Percentiles rank a stretch among this genome's conserved stretches.
phyloP scores from a whole-genome alignment of 805 yeast genomes.

The Kuraishia molischiana region DNA sequence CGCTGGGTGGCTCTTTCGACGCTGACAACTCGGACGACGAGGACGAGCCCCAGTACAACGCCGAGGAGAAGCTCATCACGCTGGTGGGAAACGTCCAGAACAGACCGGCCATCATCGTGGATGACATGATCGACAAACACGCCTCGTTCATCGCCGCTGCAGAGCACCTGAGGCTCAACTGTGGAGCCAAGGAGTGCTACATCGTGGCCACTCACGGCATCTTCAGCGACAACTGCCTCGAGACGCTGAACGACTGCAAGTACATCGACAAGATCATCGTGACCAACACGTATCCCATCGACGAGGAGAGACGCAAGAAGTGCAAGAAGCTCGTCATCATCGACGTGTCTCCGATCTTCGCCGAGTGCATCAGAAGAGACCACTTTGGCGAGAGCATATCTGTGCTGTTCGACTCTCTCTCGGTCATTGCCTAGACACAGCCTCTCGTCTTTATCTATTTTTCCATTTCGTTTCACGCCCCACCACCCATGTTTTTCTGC shows the following conservation, averaged over 20 bases:
- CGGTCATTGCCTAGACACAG: constrained; percentile 28
- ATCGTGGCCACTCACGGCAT: constrained; percentile 95
- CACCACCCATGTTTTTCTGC: too few species aligned
- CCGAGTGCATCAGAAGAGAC: constrained; percentile 97
- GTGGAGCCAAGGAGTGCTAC: constrained; percentile 90
- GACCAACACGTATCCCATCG: constrained; percentile 92
- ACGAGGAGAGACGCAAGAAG: constrained; percentile 44
- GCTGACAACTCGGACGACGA: constrained; percentile 84
- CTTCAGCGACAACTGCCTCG: constrained; percentile 80
- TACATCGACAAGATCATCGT: constrained; percentile 89
- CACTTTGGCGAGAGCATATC: constrained; percentile 97
- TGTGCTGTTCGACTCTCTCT: constrained; percentile 81
- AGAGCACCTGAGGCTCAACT: constrained; percentile 88
- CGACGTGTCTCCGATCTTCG: constrained; percentile 91
- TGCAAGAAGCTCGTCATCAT: constrained; percentile 72
- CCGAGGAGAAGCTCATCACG: constrained; percentile 81
- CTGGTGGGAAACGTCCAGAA: constrained; percentile 92
- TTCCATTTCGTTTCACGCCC: too few species aligned
- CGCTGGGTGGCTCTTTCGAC: constrained; percentile 74
- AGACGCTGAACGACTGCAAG: constrained; percentile 62
- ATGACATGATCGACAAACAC: constrained; percentile 96
- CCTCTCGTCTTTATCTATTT: not conserved
- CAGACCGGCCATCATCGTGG: constrained; percentile 87
- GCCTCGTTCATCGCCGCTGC: constrained; percentile 94
- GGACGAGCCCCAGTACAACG: constrained; percentile 55